Evolutionary conservation across 2,329 filamentous ascomycete species (phyloP).

Genomic region (Aspergillus novoparasiticus): DNA sequence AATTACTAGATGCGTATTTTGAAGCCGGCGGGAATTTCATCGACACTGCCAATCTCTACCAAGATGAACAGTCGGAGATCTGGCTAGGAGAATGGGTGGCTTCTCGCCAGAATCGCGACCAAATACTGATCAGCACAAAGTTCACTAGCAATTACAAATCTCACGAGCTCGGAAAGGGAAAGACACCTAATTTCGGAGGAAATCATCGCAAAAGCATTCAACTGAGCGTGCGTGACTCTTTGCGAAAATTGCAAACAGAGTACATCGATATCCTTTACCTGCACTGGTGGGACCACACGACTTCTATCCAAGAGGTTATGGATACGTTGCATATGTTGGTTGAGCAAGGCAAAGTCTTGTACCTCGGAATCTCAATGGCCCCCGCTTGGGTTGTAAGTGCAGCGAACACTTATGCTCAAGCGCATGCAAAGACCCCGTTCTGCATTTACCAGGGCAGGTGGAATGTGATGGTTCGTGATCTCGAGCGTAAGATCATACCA

Average conservation of each 20-base stretch:
- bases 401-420: slow-evolving; percentile 45
- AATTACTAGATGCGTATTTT: slow-evolving; percentile 68
- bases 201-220: slow-evolving; percentile 46
- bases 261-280: slow-evolving; percentile 59
- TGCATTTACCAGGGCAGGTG: slow-evolving; percentile 44
- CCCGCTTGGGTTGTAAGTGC: slow-evolving; percentile 45
- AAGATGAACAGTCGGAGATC: slow-evolving; percentile 62
- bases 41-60: slow-evolving; percentile 71
- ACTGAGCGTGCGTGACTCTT: slow-evolving; percentile 46
- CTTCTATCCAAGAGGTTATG: slow-evolving; percentile 42
- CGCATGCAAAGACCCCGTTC: slow-evolving; percentile 43
- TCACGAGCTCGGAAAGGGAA: slow-evolving; percentile 53
- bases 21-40: slow-evolving; percentile 72
- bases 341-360: slow-evolving; percentile 44
- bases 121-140: slow-evolving; percentile 73
- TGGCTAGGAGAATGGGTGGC: slow-evolving; percentile 75
- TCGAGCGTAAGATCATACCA: slow-evolving; percentile 47
- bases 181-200: slow-evolving; percentile 44
- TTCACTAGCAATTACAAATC: slow-evolving; percentile 53
- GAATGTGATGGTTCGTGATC: slow-evolving; percentile 42
- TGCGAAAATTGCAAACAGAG: slow-evolving; percentile 54
- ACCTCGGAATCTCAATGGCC: slow-evolving; percentile 44
- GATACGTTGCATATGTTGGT: slow-evolving; percentile 42
- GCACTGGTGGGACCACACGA: slow-evolving; percentile 56
- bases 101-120: slow-evolving; percentile 62